Evolutionary conservation across 768 basidiomycete genomes (phyloP).

Genomic region (Lenzites betulinus): DNA sequence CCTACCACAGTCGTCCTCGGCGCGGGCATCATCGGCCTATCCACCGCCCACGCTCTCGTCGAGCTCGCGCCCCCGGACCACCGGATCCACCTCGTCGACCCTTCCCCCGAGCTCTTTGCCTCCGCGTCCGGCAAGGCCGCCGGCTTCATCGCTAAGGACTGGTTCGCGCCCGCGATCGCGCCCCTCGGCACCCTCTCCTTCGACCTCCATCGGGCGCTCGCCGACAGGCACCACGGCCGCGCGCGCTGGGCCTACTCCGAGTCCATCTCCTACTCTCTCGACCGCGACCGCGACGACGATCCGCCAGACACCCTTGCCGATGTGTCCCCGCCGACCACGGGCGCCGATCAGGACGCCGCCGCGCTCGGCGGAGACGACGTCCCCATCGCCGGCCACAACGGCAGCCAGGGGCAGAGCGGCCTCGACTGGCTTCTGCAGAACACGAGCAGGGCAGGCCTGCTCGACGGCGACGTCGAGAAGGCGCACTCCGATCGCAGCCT

Average conservation of each 20-base stretch:
- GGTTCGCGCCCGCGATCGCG: conserved; percentile 35
- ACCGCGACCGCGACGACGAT: conserved; percentile 19
- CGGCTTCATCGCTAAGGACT: conserved; percentile 48
- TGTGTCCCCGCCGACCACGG: background rate
- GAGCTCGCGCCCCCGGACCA: conserved; percentile 26
- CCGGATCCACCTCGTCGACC: conserved; percentile 45
- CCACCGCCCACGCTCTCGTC: conserved; percentile 45
- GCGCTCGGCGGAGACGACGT: background rate
- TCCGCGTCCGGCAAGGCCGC: conserved; percentile 39
- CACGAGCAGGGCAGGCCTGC: conserved; percentile 25
- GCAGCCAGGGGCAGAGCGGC: conserved; percentile 14
- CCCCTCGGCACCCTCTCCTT: conserved; percentile 39
- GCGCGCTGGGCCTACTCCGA: conserved; percentile 43
- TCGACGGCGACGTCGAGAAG: conserved; percentile 9
- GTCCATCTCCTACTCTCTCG: conserved; percentile 33
- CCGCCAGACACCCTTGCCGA: conserved; percentile 1
- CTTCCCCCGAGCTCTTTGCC: conserved; percentile 39
- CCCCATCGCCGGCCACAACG: conserved; percentile 3
- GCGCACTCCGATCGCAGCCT: conserved; percentile 6
- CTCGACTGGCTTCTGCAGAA: conserved; percentile 33
- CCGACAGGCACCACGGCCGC: conserved; percentile 38
- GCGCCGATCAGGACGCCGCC: conserved; percentile 3
- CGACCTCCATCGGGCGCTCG: conserved; percentile 42
- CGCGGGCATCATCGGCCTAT: conserved; percentile 48
- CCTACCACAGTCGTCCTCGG: conserved; percentile 46